Evolutionary conservation across 495 filamentous ascomycete species (phyloP).

Genomic region (Penicillium goetzii): DNA sequence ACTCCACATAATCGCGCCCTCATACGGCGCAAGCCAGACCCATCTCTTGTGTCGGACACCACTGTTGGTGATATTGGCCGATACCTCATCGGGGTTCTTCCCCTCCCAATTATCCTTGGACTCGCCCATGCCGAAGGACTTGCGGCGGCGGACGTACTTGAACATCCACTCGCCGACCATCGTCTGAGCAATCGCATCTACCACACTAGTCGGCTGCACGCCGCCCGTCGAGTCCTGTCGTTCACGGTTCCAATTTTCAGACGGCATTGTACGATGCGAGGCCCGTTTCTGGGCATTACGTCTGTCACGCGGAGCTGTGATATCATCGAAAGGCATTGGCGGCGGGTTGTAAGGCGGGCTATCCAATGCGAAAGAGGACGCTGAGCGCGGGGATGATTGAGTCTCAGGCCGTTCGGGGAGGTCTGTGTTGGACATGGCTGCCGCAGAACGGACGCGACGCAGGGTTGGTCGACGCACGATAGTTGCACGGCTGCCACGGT

Average conservation of each 20-base stretch:
- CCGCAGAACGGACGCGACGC: slow-evolving; percentile 82
- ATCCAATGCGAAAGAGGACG: slow-evolving; percentile 65
- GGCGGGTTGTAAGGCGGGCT: slow-evolving; percentile 67
- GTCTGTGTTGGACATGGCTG: slow-evolving; percentile 62
- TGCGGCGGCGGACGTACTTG: slow-evolving; percentile 92
- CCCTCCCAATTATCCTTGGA: slow-evolving; percentile 62
- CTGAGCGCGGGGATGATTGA: slow-evolving; percentile 67
- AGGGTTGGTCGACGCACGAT: slow-evolving; percentile 53
- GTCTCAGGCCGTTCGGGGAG: slow-evolving; percentile 52
- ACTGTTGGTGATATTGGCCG: slow-evolving; percentile 57
- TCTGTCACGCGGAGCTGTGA: slow-evolving; percentile 57
- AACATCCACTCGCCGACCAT: slow-evolving; percentile 99
- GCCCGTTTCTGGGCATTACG: slow-evolving; percentile 24
- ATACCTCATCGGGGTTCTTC: slow-evolving; percentile 52
- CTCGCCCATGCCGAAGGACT: slow-evolving; percentile 81
- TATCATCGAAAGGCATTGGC: slow-evolving; percentile 72
- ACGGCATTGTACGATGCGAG: slow-evolving; percentile 28
- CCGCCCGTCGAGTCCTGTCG: slow-evolving; percentile 60
- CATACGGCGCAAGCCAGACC: slow-evolving; percentile 98
- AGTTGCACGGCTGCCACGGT: slow-evolving; percentile 37
- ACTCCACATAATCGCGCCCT: slow-evolving; percentile 95
- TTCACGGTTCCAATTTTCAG: slow-evolving; percentile 35
- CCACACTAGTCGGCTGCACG: slow-evolving; percentile 75
- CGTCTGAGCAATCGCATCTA: slow-evolving; percentile 97
- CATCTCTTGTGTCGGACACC: slow-evolving; percentile 88